A percentile compares a stretch with the other conserved stretches of the same genome.
Conservation (phyloP, 148 eudicot genomes). For the Bassia scoparia region DNA sequence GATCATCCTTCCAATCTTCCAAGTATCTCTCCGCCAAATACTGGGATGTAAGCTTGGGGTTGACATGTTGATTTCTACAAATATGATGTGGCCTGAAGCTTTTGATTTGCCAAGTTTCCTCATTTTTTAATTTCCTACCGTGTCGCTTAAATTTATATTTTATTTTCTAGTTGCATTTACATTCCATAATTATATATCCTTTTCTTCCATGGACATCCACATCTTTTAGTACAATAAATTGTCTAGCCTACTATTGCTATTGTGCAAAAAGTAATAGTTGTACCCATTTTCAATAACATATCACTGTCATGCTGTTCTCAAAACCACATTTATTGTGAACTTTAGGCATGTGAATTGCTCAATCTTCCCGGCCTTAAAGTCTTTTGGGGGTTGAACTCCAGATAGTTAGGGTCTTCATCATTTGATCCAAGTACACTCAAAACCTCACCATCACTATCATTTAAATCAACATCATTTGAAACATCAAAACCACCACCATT, state of each 20-base stretch:
- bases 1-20: background rate
- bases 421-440: background rate
- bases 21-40: background rate
- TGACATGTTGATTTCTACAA: background rate
- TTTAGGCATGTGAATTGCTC: no score
- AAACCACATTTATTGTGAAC: no score
- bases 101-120: background rate
- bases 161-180: background rate
- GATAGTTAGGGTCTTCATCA: background rate
- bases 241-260: no score
- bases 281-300: no score
- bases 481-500: no score
- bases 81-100: background rate
- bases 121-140: background rate
- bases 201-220: no score
- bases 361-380: no score
- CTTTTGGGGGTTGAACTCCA: no score
- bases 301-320: no score
- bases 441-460: background rate
- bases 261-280: no score
- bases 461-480: background rate
- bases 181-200: background rate
- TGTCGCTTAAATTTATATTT: background rate
- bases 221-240: no score
- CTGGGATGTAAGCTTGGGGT: background rate